Conservation (phyloP, 805 yeast genomes). For the Teunomyces tritomae region DNA sequence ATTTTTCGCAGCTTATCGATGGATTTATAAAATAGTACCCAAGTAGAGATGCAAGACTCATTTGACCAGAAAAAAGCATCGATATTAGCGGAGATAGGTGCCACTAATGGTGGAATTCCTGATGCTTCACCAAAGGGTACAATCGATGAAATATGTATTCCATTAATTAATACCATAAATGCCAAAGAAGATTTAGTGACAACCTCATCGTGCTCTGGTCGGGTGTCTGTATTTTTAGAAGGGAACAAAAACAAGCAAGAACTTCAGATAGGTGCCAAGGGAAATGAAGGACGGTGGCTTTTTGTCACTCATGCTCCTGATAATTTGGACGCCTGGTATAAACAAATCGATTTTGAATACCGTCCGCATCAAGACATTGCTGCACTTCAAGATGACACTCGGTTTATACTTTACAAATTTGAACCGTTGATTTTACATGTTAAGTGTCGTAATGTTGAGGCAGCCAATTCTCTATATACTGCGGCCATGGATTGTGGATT, state of each 20-base stretch:
- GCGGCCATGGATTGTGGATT: conserved; percentile 83
- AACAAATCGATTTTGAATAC: conserved; percentile 22
- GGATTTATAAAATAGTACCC: neutral
- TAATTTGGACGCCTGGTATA: conserved; percentile 50
- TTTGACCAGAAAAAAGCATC: conserved; percentile 65
- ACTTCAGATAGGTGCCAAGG: conserved; percentile 71
- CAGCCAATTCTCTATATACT: conserved; percentile 62
- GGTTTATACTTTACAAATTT: conserved; percentile 71
- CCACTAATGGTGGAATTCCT: conserved; percentile 40
- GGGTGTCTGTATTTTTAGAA: conserved; percentile 79
- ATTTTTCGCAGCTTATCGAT: conserved; percentile 1
- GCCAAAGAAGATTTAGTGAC: conserved; percentile 67
- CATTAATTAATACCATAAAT: conserved; percentile 69
- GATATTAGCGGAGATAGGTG: conserved; percentile 52
- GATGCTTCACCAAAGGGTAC: conserved; percentile 88
- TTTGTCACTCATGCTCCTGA: conserved; percentile 68
- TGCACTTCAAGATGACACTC: conserved; percentile 19
- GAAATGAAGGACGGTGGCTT: conserved; percentile 81
- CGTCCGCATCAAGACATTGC: conserved; percentile 4
- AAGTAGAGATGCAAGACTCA: conserved; percentile 41
- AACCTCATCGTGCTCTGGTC: conserved; percentile 85
- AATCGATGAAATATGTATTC: conserved; percentile 71
- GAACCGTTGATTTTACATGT: conserved; percentile 87
- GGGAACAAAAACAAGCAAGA: conserved; percentile 49
- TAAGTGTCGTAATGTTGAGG: conserved; percentile 59